A percentile compares a stretch with the other conserved stretches of the same genome.
Evolutionary conservation across 257 asterid species (phyloP).

Genomic region (Ocimum tenuiflorum): DNA sequence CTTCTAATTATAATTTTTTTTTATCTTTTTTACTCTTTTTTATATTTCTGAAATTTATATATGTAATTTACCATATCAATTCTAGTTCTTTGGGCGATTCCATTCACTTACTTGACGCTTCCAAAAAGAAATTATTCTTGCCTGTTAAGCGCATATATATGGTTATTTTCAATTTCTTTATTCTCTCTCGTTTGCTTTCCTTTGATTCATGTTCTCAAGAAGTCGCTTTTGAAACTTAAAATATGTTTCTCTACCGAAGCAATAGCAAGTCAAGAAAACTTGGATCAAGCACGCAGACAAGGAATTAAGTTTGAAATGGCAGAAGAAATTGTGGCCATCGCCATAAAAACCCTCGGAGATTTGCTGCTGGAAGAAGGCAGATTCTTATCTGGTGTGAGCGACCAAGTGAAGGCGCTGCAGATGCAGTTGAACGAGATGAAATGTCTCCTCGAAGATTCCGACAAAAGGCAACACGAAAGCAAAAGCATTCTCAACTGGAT

Average conservation of each 20-base stretch:
- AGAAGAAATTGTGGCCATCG: not conserved
- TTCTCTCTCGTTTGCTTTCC: not conserved
- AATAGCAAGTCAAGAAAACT: not conserved
- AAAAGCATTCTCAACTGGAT: not conserved
- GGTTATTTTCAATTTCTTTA: not conserved
- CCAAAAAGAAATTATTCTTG: not conserved
- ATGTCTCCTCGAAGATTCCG: slow-evolving; percentile 5
- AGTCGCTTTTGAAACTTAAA: too few species aligned
- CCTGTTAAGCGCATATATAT: not conserved
- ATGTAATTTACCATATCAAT: too few species aligned
- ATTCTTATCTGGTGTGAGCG: not conserved
- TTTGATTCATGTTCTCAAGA: too few species aligned
- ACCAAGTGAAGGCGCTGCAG: not conserved
- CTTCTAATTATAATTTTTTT: too few species aligned
- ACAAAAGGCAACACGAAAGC: not conserved
- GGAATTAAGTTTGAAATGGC: not conserved
- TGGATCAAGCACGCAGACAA: not conserved
- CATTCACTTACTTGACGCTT: not conserved
- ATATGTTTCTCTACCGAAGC: too few species aligned
- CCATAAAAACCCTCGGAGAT: not conserved
- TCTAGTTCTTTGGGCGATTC: too few species aligned
- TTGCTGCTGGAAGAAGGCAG: not conserved
- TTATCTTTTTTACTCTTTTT: too few species aligned
- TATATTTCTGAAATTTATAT: too few species aligned
- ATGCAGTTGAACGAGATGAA: not conserved